These are phyloP conservation scores for Trichosporon coremiiforme DNA, from an alignment of 1,284 basidiomycete species.

Conservation along the genomic window DNA sequence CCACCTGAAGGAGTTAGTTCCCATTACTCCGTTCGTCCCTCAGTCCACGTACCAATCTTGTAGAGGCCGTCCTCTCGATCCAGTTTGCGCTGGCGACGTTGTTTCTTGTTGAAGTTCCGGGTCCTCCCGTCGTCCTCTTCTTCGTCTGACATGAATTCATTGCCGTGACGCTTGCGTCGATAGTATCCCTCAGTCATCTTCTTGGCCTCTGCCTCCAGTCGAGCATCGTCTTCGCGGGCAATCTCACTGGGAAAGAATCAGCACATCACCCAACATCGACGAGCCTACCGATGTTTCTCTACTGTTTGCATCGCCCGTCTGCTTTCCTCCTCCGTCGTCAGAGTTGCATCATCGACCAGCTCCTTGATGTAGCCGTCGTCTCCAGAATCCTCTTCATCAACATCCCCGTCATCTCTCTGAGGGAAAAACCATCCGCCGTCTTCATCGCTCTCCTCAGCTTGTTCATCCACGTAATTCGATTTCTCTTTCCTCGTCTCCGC, in stretches of 20 bases:
- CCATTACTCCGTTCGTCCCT: background rate
- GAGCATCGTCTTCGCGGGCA: slow-evolving; percentile 43
- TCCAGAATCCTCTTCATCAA: slow-evolving; percentile 38
- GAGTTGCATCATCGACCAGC: slow-evolving; percentile 44
- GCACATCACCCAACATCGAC: too few species aligned
- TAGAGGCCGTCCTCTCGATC: slow-evolving; percentile 41
- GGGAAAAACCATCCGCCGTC: slow-evolving; percentile 43
- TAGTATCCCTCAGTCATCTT: slow-evolving; percentile 47
- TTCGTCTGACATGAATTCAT: slow-evolving; percentile 45
- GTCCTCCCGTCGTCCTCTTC: slow-evolving; percentile 37
- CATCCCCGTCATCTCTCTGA: slow-evolving; percentile 38
- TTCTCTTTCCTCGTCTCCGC: background rate
- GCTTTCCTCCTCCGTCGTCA: slow-evolving; percentile 39
- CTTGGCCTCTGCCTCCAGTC: slow-evolving; percentile 42
- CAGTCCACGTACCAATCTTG: slow-evolving; percentile 36
- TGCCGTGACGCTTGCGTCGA: slow-evolving; percentile 39
- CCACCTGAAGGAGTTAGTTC: slow-evolving; percentile 28
- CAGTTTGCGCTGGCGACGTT: slow-evolving; percentile 36
- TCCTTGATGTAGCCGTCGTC: slow-evolving; percentile 43
- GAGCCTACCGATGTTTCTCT: slow-evolving; percentile 43
- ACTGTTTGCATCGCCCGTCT: slow-evolving; percentile 40
- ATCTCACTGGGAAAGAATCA: slow-evolving; percentile 36
- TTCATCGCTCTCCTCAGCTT: slow-evolving; percentile 59
- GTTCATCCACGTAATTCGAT: slow-evolving; percentile 40
- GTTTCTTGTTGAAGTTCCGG: slow-evolving; percentile 35